phyloP scores from a whole-genome alignment of 208 protist species.

The Porcisia hertigi region DNA sequence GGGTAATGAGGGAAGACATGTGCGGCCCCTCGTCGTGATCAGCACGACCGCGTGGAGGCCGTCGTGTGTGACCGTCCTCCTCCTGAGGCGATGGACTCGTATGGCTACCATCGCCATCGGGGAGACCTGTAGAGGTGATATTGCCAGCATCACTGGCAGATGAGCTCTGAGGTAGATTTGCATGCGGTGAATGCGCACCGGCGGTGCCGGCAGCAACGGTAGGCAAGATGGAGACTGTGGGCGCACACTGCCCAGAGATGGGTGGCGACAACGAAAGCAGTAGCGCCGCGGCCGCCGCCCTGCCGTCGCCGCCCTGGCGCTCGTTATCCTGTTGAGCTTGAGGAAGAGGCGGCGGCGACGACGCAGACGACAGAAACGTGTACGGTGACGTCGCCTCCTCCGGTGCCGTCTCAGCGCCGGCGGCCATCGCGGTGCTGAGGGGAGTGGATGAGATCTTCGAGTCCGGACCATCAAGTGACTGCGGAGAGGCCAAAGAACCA shows the following conservation, averaged over 20 bases:
- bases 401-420: not conserved
- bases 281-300: not conserved
- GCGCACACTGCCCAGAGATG: not conserved
- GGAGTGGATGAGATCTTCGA: not conserved
- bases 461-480: not conserved
- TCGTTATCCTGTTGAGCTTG: not conserved
- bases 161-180: not conserved
- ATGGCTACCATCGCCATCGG: not conserved
- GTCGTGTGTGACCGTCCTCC: not conserved
- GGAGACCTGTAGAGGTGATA: not conserved
- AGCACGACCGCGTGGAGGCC: not conserved
- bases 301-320: conserved; percentile 1
- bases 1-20: conserved; percentile 16
- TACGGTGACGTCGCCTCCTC: conserved; percentile 8
- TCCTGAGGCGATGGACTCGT: not conserved
- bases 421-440: not conserved
- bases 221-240: not conserved
- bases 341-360: conserved; percentile 1
- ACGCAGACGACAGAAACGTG: conserved; percentile 6
- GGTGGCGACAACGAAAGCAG: not conserved
- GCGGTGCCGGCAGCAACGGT: not conserved
- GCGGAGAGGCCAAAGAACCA: not conserved
- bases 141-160: not conserved
- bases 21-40: conserved; percentile 1
- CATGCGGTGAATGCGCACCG: not conserved